phyloP scores from a whole-genome alignment of 1,284 basidiomycete species.

The Apiotrichum siamense region DNA sequence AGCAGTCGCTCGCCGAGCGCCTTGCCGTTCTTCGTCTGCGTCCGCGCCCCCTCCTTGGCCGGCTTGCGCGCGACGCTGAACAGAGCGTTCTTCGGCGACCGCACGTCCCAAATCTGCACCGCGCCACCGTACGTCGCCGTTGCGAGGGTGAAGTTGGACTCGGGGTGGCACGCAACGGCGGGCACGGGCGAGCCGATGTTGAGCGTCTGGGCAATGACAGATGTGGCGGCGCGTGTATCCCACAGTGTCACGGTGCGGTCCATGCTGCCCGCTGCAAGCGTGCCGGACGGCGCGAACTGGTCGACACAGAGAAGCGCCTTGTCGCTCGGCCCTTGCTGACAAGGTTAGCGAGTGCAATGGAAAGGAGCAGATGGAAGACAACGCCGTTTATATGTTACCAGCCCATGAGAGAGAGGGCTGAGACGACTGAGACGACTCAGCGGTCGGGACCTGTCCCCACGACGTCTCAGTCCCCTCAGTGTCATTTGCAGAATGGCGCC shows the following conservation, averaged over 20 bases:
- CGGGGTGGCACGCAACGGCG: slow-evolving; percentile 57
- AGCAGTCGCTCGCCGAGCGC: slow-evolving; percentile 53
- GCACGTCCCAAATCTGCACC: slow-evolving; percentile 78
- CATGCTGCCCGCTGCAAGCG: slow-evolving; percentile 50
- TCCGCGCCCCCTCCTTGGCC: slow-evolving; percentile 27
- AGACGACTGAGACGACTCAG: too few relatives aligned
- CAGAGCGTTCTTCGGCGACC: slow-evolving; percentile 55
- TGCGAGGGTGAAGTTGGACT: slow-evolving; percentile 62
- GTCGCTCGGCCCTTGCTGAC: slow-evolving; percentile 47
- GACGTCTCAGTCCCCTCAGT: too few relatives aligned
- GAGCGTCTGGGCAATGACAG: slow-evolving; percentile 54
- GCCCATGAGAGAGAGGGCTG: too few relatives aligned
- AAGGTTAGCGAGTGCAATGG: background rate
- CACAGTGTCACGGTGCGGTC: slow-evolving; percentile 51
- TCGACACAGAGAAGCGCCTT: slow-evolving; percentile 49
- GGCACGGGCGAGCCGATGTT: slow-evolving; percentile 62
- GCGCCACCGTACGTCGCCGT: slow-evolving; percentile 78
- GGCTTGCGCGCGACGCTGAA: slow-evolving; percentile 48
- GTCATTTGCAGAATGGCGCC: too few relatives aligned
- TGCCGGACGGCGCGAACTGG: slow-evolving; percentile 44
- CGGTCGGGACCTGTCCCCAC: too few relatives aligned
- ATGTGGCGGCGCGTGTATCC: slow-evolving; percentile 50
- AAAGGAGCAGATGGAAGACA: background rate
- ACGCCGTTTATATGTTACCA: too few relatives aligned
- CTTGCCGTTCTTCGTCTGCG: slow-evolving; percentile 51